Conservation (phyloP, 768 basidiomycete species). For the Amanita thiersii region DNA sequence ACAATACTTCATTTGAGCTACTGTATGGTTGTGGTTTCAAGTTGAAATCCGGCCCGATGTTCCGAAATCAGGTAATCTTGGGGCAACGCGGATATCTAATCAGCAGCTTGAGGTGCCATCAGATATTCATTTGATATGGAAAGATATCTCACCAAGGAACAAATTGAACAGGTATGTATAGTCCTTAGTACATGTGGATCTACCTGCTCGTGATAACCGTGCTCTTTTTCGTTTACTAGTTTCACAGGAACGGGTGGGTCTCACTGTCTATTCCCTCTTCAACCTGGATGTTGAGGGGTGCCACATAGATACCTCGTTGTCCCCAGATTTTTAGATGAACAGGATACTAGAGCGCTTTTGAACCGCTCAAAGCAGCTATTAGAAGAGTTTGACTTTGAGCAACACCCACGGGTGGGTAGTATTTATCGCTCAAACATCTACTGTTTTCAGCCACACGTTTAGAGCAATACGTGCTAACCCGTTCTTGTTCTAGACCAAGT, state of each 20-base stretch:
- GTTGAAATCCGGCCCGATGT: too few species aligned
- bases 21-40: too few species aligned
- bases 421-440: background rate
- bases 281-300: too few species aligned
- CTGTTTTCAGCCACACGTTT: background rate
- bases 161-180: constrained; percentile 9
- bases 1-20: too few species aligned
- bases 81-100: too few species aligned
- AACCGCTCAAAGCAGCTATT: constrained; percentile 67
- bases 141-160: constrained; percentile 8
- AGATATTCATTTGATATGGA: constrained; percentile 4
- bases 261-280: background rate
- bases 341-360: constrained; percentile 55
- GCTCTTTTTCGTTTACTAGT: too few species aligned
- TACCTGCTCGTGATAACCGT: too few species aligned
- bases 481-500: constrained; percentile 61
- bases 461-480: background rate
- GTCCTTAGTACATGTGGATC: too few species aligned
- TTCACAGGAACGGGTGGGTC: constrained; percentile 50
- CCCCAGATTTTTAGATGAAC: constrained; percentile 57
- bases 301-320: constrained; percentile 74
- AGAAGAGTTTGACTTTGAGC: constrained; percentile 65
- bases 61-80: too few species aligned
- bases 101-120: too few species aligned
- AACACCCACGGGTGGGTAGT: constrained; percentile 68